Evolutionary conservation across 495 filamentous ascomycete species (phyloP).

Genomic region (Penicillium salamii): DNA sequence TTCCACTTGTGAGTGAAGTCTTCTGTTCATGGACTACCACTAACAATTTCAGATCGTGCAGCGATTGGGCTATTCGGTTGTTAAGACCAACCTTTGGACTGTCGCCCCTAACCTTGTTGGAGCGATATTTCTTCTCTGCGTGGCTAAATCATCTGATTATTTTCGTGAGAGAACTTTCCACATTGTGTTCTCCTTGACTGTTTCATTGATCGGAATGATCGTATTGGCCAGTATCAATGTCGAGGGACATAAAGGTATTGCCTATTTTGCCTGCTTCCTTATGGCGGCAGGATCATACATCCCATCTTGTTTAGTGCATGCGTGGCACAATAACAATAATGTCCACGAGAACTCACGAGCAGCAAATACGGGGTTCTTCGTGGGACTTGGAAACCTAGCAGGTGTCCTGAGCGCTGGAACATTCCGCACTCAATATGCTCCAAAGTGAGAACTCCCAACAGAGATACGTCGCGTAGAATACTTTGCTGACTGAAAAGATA

Average conservation of each 20-base stretch:
- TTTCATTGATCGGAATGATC: conserved; percentile 68
- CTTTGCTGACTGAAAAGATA: conserved; percentile 27
- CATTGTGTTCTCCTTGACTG: conserved; percentile 59
- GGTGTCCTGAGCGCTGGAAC: conserved; percentile 68
- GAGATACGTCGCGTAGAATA: too few relatives aligned
- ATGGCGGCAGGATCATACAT: conserved; percentile 60
- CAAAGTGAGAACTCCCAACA: conserved; percentile 43
- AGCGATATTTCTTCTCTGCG: conserved; percentile 59
- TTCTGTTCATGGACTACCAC: neutral
- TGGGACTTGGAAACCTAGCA: conserved; percentile 69
- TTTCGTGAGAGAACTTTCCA: conserved; percentile 63
- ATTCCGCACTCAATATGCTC: conserved; percentile 63
- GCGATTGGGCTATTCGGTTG: conserved; percentile 52
- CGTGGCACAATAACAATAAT: conserved; percentile 73
- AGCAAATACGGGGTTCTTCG: conserved; percentile 41
- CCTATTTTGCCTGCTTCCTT: conserved; percentile 72
- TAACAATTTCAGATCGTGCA: conserved; percentile 45
- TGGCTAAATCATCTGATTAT: conserved; percentile 62
- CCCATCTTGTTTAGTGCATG: conserved; percentile 40
- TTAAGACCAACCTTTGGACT: conserved; percentile 71
- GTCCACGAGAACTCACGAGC: conserved; percentile 59
- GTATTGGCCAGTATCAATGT: conserved; percentile 65
- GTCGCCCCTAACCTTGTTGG: conserved; percentile 65
- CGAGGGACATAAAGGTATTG: conserved; percentile 50
- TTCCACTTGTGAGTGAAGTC: conserved; percentile 23